phyloP scores from a whole-genome alignment of 768 basidiomycete genomes.

The Boletus subcaerulescens region DNA sequence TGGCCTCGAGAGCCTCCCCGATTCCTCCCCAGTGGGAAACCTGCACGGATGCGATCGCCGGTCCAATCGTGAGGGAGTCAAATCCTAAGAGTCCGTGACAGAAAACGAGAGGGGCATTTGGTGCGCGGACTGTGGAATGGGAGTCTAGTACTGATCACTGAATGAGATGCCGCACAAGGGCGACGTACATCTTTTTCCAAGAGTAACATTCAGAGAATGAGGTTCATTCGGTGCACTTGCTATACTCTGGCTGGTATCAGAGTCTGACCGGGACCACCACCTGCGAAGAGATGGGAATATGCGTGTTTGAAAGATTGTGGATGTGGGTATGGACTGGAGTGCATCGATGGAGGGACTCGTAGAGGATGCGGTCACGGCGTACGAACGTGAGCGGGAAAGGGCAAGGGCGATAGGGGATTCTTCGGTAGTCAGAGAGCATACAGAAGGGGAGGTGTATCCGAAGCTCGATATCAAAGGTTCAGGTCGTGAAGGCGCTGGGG shows the following conservation, averaged over 20 bases:
- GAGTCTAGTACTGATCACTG: neutral
- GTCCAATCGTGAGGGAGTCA: conserved; percentile 78
- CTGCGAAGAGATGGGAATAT: conserved; percentile 24
- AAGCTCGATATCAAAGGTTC: too few species aligned
- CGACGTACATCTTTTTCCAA: conserved; percentile 61
- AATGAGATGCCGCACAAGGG: neutral
- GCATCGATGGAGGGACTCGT: conserved; percentile 54
- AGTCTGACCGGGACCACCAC: conserved; percentile 55
- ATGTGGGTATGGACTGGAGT: conserved; percentile 44
- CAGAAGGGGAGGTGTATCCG: too few species aligned
- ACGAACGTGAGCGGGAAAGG: conserved; percentile 17
- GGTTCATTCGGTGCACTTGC: conserved; percentile 49
- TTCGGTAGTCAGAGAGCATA: too few species aligned
- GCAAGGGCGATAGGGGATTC: conserved; percentile 4
- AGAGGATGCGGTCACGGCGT: conserved; percentile 23
- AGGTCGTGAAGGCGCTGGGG: too few species aligned
- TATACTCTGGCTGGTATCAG: conserved; percentile 38
- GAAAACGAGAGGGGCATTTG: conserved; percentile 86
- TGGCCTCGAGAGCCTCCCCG: conserved; percentile 84
- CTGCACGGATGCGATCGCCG: conserved; percentile 71
- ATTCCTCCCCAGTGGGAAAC: conserved; percentile 98
- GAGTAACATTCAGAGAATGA: conserved; percentile 39
- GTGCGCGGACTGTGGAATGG: conserved; percentile 57
- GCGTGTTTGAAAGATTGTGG: conserved; percentile 27
- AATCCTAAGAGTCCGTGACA: conserved; percentile 94